These are phyloP conservation scores for Dictyostelium firmibasis DNA, from an alignment of 78 protist species.

Conservation along the genomic window DNA sequence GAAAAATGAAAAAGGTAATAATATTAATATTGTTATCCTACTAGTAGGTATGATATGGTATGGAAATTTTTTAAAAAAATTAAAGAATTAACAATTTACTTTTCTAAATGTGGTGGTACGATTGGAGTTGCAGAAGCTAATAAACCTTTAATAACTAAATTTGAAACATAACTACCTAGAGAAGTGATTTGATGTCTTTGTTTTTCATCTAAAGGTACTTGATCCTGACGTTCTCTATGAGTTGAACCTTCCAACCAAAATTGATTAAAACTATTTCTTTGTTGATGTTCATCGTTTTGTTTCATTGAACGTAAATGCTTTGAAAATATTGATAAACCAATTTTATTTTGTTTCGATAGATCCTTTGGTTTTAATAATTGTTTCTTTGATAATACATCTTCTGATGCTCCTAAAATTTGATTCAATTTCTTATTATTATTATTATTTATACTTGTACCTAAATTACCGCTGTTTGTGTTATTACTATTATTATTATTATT, in stretches of 20 bases:
- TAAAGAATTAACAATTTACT: too few relatives aligned
- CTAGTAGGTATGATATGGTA: too few relatives aligned
- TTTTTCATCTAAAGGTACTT: conserved; percentile 45
- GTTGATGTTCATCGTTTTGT: conserved; percentile 30
- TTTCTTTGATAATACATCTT: neutral
- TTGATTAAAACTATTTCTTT: conserved; percentile 66
- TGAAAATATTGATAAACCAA: conserved; percentile 4
- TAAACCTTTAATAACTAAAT: conserved; percentile 58
- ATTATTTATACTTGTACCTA: neutral
- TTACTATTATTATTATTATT: neutral
- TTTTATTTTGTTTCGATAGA: conserved; percentile 4
- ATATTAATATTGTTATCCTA: too few relatives aligned
- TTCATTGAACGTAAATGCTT: conserved; percentile 37
- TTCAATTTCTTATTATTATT: conserved; percentile 8
- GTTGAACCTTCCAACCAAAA: conserved; percentile 76
- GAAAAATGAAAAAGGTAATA: too few relatives aligned
- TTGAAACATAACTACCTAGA: conserved; percentile 53
- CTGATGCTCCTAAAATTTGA: conserved; percentile 3
- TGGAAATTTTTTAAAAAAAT: too few relatives aligned
- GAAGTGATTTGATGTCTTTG: conserved; percentile 55
- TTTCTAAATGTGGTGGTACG: conserved; percentile 67
- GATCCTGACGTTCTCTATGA: conserved; percentile 45
- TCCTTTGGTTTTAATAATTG: neutral
- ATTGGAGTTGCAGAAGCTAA: conserved; percentile 66
- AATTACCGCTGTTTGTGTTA: conserved; percentile 1